Evolutionary conservation across 2,329 filamentous ascomycete species (phyloP).

Genomic region (Gyromitra esculenta): DNA sequence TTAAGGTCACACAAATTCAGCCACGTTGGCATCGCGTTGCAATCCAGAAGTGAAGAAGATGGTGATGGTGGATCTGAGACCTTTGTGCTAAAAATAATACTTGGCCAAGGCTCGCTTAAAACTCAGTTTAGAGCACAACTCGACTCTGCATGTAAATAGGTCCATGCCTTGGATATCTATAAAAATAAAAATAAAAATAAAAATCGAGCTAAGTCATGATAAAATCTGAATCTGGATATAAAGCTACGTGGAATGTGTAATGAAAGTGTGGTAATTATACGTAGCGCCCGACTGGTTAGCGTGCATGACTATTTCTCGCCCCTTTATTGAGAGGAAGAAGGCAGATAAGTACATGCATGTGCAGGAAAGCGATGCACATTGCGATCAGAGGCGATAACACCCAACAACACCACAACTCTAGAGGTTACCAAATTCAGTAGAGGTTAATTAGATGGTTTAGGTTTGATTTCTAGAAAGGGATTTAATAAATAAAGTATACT

Average conservation of each 20-base stretch:
- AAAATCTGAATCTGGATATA: background rate
- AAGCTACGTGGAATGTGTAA: background rate
- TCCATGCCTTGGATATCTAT: too few relatives aligned
- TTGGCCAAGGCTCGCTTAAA: slow-evolving; percentile 38
- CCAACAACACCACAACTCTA: background rate
- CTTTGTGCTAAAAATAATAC: slow-evolving; percentile 20
- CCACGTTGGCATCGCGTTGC: slow-evolving; percentile 20
- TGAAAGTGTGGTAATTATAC: background rate
- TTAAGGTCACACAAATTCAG: slow-evolving; percentile 24
- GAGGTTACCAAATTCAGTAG: background rate
- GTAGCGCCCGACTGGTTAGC: slow-evolving; percentile 3
- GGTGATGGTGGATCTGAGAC: slow-evolving; percentile 42
- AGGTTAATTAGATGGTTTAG: background rate
- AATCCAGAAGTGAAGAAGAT: background rate
- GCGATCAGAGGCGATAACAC: too few relatives aligned
- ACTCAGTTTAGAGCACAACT: background rate
- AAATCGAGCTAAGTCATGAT: background rate
- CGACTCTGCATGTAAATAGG: background rate
- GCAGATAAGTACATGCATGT: background rate
- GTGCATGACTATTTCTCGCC: background rate
- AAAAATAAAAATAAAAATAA: background rate
- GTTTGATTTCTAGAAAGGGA: background rate
- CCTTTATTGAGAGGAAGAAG: background rate
- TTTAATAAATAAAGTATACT: background rate
- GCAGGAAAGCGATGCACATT: background rate